Conservation (phyloP, 306 rosid species). For the Quercus wislizeni region DNA sequence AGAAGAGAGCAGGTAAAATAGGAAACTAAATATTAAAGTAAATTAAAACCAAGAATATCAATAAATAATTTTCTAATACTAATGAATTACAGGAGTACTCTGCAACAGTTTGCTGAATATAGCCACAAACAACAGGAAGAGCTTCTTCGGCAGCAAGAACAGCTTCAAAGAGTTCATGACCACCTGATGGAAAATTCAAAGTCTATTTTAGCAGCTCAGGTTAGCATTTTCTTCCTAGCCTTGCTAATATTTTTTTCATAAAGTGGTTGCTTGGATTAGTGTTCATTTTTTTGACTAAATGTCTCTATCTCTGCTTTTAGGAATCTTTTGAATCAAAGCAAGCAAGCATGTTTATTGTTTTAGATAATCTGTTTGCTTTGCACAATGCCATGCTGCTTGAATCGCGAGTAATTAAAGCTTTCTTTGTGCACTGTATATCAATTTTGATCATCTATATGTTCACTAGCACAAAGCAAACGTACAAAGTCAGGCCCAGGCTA, state of each 20-base stretch:
- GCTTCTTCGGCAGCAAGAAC: conserved; percentile 54
- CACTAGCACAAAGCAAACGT: too few relatives aligned
- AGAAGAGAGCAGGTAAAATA: conserved; percentile 74
- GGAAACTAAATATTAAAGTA: not conserved
- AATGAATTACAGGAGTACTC: conserved; percentile 39
- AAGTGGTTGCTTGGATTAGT: not conserved
- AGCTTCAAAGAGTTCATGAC: conserved; percentile 60
- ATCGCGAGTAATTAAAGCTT: conserved; percentile 67
- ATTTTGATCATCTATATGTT: conserved; percentile 54
- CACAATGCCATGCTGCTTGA: conserved; percentile 80
- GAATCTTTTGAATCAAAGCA: conserved; percentile 83
- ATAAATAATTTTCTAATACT: not conserved
- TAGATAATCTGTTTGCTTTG: conserved; percentile 70
- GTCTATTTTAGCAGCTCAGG: conserved; percentile 72
- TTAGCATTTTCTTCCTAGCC: conserved; percentile 6
- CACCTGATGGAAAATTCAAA: conserved; percentile 68
- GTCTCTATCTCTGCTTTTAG: conserved; percentile 29
- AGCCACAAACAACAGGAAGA: conserved; percentile 73
- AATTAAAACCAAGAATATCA: not conserved
- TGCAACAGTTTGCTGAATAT: conserved; percentile 52
- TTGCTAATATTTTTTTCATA: too few relatives aligned
- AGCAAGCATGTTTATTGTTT: conserved; percentile 66
- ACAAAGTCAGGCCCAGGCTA: too few relatives aligned
- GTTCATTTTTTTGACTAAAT: conserved; percentile 2
- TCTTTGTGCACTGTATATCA: conserved; percentile 51